These are phyloP conservation scores for Leptodontidium sp. DNA, from an alignment of 2,329 filamentous ascomycete genomes.

Conservation along the genomic window DNA sequence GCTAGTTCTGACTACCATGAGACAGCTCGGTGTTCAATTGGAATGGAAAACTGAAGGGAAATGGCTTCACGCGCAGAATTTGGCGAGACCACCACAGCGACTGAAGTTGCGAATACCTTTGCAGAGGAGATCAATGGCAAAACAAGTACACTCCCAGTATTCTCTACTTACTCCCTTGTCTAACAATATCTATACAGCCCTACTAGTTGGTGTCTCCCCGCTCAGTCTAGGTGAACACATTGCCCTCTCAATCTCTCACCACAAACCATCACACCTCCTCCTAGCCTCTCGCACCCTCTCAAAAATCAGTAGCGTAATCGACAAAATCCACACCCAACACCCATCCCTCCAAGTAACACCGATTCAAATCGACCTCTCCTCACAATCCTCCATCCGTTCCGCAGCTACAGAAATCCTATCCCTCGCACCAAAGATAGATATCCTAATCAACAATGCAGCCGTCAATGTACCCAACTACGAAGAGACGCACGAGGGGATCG, in stretches of 20 bases:
- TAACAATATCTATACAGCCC: conserved; percentile 21
- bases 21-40: too few species aligned
- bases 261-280: conserved; percentile 34
- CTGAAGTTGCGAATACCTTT: conserved; percentile 47
- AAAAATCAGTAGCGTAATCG: conserved; percentile 33
- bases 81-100: conserved; percentile 47
- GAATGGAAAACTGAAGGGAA: background rate
- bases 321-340: conserved; percentile 14
- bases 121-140: conserved; percentile 44
- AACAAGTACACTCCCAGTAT: conserved; percentile 39
- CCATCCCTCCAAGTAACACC: conserved; percentile 7
- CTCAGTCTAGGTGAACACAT: conserved; percentile 32
- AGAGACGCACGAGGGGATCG: conserved; percentile 50
- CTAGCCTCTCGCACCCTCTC: conserved; percentile 34
- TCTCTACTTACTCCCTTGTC: conserved; percentile 12
- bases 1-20: background rate
- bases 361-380: conserved; percentile 48
- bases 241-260: conserved; percentile 35
- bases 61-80: conserved; percentile 40
- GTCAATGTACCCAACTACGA: conserved; percentile 46
- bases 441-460: conserved; percentile 53
- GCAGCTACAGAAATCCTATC: conserved; percentile 50
- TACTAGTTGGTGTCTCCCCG: conserved; percentile 32
- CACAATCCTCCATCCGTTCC: conserved; percentile 50
- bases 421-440: conserved; percentile 49